These are phyloP conservation scores for Pseudohyphozyma bogoriensis DNA, from an alignment of 768 basidiomycete species.

Conservation along the genomic window DNA sequence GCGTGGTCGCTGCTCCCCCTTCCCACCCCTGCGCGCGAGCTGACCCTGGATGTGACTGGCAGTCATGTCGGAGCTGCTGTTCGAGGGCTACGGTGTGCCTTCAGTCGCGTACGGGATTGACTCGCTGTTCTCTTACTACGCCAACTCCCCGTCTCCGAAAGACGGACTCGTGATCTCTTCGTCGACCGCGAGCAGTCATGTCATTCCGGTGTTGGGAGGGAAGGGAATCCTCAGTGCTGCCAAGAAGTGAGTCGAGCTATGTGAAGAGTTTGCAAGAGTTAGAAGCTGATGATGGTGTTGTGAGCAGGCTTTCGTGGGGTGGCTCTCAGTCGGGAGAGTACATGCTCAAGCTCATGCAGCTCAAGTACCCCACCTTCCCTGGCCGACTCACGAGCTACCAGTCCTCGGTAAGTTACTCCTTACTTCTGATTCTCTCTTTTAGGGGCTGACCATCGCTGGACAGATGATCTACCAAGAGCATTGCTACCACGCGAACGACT, in stretches of 20 bases:
- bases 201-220: slow-evolving; percentile 77
- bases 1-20: slow-evolving; percentile 39
- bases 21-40: neutral
- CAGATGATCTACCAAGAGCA: slow-evolving; percentile 88
- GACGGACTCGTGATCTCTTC: slow-evolving; percentile 85
- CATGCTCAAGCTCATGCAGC: slow-evolving; percentile 80
- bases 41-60: slow-evolving; percentile 3
- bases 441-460: neutral
- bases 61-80: slow-evolving; percentile 95
- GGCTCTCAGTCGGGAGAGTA: slow-evolving; percentile 81
- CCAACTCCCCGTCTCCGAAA: slow-evolving; percentile 47
- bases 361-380: slow-evolving; percentile 90
- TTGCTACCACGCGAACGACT: slow-evolving; percentile 73
- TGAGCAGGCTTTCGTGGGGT: slow-evolving; percentile 80
- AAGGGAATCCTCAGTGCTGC: slow-evolving; percentile 73
- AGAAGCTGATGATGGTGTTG: neutral
- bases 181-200: slow-evolving; percentile 80
- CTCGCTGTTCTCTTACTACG: slow-evolving; percentile 82
- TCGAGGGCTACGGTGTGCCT: slow-evolving; percentile 82
- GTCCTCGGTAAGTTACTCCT: slow-evolving; percentile 49
- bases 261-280: neutral
- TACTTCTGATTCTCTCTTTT: neutral
- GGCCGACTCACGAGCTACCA: slow-evolving; percentile 68
- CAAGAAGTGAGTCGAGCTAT: slow-evolving; percentile 42
- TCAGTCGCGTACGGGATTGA: slow-evolving; percentile 80